Evolutionary conservation across 371 early-diverging fungal species (phyloP), one percentile per base, ranked within the genome.

Genomic region (Sporodiniella umbellata): DNA sequence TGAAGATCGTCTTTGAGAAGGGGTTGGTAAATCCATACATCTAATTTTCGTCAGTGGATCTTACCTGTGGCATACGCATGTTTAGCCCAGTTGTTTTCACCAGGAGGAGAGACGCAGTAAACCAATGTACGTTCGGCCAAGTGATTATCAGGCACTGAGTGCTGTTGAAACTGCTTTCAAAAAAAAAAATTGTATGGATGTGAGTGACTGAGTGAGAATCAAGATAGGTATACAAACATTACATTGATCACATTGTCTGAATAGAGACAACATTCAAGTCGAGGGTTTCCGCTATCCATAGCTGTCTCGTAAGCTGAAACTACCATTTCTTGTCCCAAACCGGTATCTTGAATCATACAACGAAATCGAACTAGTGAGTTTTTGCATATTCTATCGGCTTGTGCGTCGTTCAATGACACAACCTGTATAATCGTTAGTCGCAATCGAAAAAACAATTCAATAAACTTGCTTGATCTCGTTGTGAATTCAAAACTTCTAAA

Each of bases 271-370:
- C 69, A 70, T 0, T 53, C 28, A 15, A 66, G n/a, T 31, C 61
- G 57, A 28, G 40, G 28, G 11, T 50, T 31, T 12, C 63, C 60
- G 38, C 49, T 59, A 10, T 53, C 43, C 33, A 64, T 61, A 12
- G 42, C 17, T 18, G 52, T 61, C 42, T 66, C 62, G 63, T 80
- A 74, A 7, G 74, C 69, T 25, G 72, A 67, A 25, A 82, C 66
- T 57, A 68, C 74, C 60, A 75, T 70, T 45, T 85, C 86, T 56
- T 80, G 81, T 4, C 79, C 82, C 17, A 85, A 70, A 21, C 79
- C 78, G 10, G 81, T 81, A 51, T 86, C 84, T 54, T 86, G 86
- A 18, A 84, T 66, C 86, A 86, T 86, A 60, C 82, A 80, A 44
- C 81, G 68, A 50, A 86, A 82, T 7, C 84, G 70, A 15, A 86